A percentile compares a stretch with the other conserved stretches of the same genome.
phyloP scores from a whole-genome alignment of 768 basidiomycete genomes.

The Trametes villosa region DNA sequence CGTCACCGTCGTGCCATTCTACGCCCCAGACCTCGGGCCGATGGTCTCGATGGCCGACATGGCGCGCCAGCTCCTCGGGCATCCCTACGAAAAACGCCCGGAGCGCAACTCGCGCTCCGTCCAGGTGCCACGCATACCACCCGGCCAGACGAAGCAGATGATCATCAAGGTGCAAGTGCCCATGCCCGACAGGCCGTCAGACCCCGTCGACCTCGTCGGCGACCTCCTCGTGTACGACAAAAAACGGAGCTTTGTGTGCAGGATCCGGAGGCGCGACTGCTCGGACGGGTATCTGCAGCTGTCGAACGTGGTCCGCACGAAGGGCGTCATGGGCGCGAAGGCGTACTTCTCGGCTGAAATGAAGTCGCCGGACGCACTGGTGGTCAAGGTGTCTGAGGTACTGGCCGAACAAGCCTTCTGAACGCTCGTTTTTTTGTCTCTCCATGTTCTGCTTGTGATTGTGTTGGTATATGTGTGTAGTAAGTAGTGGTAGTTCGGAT shows the following conservation, averaged over 20 bases:
- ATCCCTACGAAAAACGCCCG: conserved; percentile 28
- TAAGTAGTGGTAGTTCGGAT: not conserved
- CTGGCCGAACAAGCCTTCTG: conserved; percentile 62
- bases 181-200: conserved; percentile 7
- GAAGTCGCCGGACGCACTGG: conserved; percentile 48
- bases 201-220: conserved; percentile 16
- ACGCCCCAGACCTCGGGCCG: conserved; percentile 24
- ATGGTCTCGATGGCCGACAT: conserved; percentile 36
- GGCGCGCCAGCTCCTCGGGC: conserved; percentile 36
- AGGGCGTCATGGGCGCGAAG: conserved; percentile 50
- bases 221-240: conserved; percentile 54
- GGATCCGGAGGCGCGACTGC: conserved; percentile 38
- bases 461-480: too few species aligned
- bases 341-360: conserved; percentile 62
- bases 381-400: conserved; percentile 55
- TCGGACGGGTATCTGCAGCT: conserved; percentile 47
- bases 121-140: conserved; percentile 26
- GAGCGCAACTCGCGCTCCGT: conserved; percentile 24
- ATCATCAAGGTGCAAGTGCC: conserved; percentile 62
- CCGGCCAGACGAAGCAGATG: conserved; percentile 42
- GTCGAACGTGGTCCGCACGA: conserved; percentile 40
- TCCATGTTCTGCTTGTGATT: too few species aligned
- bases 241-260: conserved; percentile 57
- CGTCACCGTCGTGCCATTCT: conserved; percentile 53
- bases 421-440: not conserved